phyloP scores from a whole-genome alignment of 371 early-diverging fungal species.

The Mortierella sp. region DNA sequence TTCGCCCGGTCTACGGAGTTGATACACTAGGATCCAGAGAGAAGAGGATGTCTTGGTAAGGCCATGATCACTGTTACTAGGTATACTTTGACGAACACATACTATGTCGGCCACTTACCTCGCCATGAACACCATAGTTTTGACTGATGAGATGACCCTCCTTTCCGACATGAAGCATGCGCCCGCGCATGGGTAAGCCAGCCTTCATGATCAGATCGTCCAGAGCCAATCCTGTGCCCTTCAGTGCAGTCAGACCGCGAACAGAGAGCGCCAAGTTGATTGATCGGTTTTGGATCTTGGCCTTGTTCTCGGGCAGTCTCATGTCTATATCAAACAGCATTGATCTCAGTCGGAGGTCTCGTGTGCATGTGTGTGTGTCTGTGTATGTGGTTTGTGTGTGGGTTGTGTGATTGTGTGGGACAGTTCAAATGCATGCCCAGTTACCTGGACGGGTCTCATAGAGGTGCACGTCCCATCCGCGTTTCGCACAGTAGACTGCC shows the following conservation, averaged over 20 bases:
- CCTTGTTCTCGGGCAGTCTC: conserved; percentile 69
- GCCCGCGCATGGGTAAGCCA: conserved; percentile 92
- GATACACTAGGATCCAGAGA: conserved; percentile 71
- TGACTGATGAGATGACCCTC: conserved; percentile 81
- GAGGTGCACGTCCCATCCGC: conserved; percentile 90
- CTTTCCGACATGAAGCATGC: conserved; percentile 87
- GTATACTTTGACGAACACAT: neutral
- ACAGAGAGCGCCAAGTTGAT: conserved; percentile 95
- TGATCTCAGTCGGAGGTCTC: too few relatives aligned
- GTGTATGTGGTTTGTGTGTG: too few relatives aligned
- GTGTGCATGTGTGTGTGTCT: too few relatives aligned
- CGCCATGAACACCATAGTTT: conserved; percentile 88
- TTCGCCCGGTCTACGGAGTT: conserved; percentile 92
- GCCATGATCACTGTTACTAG: neutral
- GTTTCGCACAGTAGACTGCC: conserved; percentile 91
- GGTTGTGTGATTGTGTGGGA: neutral
- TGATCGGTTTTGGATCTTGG: conserved; percentile 75
- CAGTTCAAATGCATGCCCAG: neutral
- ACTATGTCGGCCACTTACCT: conserved; percentile 61
- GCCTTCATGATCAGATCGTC: conserved; percentile 73
- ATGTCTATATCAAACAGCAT: conserved; percentile 60
- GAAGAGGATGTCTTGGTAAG: conserved; percentile 1
- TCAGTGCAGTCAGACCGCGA: conserved; percentile 89
- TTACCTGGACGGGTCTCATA: conserved; percentile 91
- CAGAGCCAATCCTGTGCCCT: conserved; percentile 72